Conservation (phyloP, 2,329 filamentous ascomycete genomes). For the Orbilia ellipsospora region DNA sequence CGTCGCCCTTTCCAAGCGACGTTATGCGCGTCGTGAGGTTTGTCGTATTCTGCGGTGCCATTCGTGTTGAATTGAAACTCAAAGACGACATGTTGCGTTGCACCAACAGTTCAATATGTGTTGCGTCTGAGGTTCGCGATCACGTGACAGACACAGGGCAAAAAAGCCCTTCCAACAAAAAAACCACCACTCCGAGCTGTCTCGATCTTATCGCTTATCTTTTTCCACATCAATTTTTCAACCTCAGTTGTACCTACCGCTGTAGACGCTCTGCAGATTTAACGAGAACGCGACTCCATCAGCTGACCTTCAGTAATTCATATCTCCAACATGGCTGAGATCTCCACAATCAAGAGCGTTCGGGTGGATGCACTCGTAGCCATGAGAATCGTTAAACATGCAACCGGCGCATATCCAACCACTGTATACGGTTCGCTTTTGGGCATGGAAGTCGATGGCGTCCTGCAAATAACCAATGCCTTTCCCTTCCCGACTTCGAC, state of each 20-base stretch:
- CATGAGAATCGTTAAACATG: constrained; percentile 98
- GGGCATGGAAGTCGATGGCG: constrained; percentile 85
- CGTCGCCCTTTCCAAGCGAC: too few relatives aligned
- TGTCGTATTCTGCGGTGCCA: too few relatives aligned
- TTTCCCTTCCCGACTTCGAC: constrained; percentile 82
- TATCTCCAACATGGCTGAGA: constrained; percentile 42
- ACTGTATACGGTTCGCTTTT: constrained; percentile 89
- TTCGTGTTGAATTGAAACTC: too few relatives aligned
- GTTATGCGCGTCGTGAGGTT: too few relatives aligned
- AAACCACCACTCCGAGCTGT: constrained; percentile 5
- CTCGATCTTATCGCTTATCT: constrained; percentile 53
- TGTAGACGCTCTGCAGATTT: neutral
- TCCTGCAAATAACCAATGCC: constrained; percentile 90
- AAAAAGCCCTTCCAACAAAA: constrained; percentile 47
- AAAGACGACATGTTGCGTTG: neutral
- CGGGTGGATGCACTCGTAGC: constrained; percentile 96
- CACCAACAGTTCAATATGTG: neutral
- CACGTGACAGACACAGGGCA: constrained; percentile 45
- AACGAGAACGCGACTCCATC: constrained; percentile 1
- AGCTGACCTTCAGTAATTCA: constrained; percentile 24
- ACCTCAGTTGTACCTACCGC: constrained; percentile 23
- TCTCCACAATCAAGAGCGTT: constrained; percentile 74
- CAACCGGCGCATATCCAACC: constrained; percentile 86
- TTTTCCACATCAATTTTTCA: constrained; percentile 47
- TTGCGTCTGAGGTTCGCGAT: constrained; percentile 24